Percentiles rank a stretch among this genome's conserved stretches.
Evolutionary conservation across 2,329 filamentous ascomycete genomes (phyloP).

Genomic region (Diaporthe sp.): DNA sequence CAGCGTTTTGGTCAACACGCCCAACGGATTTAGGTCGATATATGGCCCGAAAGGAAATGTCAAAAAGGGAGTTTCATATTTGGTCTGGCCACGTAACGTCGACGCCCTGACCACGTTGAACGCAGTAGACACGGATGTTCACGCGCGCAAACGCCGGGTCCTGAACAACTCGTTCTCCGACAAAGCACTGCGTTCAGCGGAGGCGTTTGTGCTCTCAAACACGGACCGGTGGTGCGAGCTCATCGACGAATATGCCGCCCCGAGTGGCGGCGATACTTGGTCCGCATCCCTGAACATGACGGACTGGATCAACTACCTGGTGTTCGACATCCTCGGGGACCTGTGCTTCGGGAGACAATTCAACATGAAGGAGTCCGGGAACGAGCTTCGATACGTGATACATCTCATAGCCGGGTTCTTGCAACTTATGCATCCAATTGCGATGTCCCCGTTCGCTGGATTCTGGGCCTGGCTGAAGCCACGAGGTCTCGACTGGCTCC

Average conservation of each 20-base stretch:
- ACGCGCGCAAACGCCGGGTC: slow-evolving; percentile 59
- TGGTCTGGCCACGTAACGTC: slow-evolving; percentile 30
- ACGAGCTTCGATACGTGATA: slow-evolving; percentile 26
- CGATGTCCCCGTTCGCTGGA: slow-evolving; percentile 39
- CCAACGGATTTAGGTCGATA: slow-evolving; percentile 34
- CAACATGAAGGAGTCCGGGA: slow-evolving; percentile 42
- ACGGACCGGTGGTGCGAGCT: slow-evolving; percentile 39
- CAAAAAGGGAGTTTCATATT: slow-evolving; percentile 19
- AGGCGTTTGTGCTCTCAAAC: slow-evolving; percentile 43
- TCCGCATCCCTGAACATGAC: slow-evolving; percentile 30
- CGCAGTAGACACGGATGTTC: slow-evolving; percentile 56
- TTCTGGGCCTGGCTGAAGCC: slow-evolving; percentile 47
- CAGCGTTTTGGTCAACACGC: slow-evolving; percentile 30
- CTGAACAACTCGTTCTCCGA: slow-evolving; percentile 60
- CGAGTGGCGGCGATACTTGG: slow-evolving; percentile 13
- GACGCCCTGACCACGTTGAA: slow-evolving; percentile 55
- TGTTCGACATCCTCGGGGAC: slow-evolving; percentile 40
- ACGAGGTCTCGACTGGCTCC: slow-evolving; percentile 43
- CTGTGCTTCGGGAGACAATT: slow-evolving; percentile 42
- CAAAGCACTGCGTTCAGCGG: slow-evolving; percentile 57
- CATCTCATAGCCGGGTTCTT: slow-evolving; percentile 34
- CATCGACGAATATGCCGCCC: slow-evolving; percentile 2
- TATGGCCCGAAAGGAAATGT: slow-evolving; percentile 39
- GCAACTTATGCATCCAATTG: slow-evolving; percentile 40
- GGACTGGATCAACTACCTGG: slow-evolving; percentile 35